phyloP scores from a whole-genome alignment of 371 early-diverging fungal species.

The Blastocladiella emersonii region DNA sequence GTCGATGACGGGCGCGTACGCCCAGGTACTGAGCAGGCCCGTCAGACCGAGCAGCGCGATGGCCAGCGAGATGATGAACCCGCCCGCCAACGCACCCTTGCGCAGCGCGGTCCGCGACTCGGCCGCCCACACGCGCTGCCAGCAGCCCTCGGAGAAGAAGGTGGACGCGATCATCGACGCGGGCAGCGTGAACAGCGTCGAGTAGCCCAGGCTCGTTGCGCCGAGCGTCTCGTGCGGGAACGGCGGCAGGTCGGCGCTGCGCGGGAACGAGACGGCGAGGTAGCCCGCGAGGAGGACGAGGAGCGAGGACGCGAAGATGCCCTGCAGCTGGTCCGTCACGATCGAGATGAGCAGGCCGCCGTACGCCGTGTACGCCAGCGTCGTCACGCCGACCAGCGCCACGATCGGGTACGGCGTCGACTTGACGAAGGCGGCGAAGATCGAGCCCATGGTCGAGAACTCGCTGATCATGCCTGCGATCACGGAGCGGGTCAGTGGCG shows the following conservation, averaged over 20 bases:
- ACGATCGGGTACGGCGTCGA: constrained; percentile 24
- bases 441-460: constrained; percentile 36
- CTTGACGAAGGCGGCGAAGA: constrained; percentile 16
- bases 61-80: constrained; percentile 21
- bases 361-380: constrained; percentile 35
- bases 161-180: constrained; percentile 34
- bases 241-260: constrained; percentile 13
- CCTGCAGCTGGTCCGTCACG: constrained; percentile 41
- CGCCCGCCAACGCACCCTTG: constrained; percentile 27
- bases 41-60: constrained; percentile 41
- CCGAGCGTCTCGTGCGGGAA: constrained; percentile 27
- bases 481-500: neutral
- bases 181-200: constrained; percentile 31
- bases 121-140: constrained; percentile 51
- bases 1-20: constrained; percentile 19
- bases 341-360: constrained; percentile 45
- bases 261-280: constrained; percentile 32
- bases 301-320: constrained; percentile 25
- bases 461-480: constrained; percentile 27
- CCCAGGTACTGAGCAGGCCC: constrained; percentile 37
- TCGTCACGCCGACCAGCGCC: constrained; percentile 31
- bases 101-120: constrained; percentile 26
- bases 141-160: constrained; percentile 38
- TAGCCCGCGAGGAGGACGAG: constrained; percentile 26
- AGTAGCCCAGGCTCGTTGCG: constrained; percentile 29